These are phyloP conservation scores for Tricharina praecox DNA, from an alignment of 495 filamentous ascomycete species.

Conservation along the genomic window DNA sequence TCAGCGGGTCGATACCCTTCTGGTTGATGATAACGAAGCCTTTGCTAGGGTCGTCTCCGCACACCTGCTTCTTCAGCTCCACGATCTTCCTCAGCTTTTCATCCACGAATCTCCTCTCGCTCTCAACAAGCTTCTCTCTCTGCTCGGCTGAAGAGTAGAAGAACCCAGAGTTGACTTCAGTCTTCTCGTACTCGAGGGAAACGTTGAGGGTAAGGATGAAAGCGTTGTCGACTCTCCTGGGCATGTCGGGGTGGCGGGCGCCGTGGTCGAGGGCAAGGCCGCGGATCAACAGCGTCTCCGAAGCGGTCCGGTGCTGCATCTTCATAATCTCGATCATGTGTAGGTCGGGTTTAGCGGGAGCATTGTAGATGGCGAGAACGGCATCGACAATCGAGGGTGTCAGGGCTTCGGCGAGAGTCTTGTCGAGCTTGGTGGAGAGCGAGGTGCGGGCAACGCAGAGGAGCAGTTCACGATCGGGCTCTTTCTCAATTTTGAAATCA, in stretches of 20 bases:
- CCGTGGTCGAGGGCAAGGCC: constrained; percentile 91
- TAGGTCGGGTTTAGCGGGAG: constrained; percentile 82
- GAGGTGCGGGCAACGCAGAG: constrained; percentile 88
- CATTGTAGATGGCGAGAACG: constrained; percentile 78
- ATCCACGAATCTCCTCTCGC: constrained; percentile 88
- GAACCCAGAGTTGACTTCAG: constrained; percentile 97
- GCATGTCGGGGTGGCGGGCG: constrained; percentile 95
- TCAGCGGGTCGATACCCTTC: constrained; percentile 95
- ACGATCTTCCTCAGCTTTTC: constrained; percentile 95
- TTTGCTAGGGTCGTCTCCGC: constrained; percentile 86
- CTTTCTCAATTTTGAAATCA: constrained; percentile 67
- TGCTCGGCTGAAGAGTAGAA: constrained; percentile 97
- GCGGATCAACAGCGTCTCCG: constrained; percentile 88
- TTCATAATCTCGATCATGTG: constrained; percentile 99
- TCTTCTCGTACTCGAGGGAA: constrained; percentile 96
- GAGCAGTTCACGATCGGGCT: constrained; percentile 85
- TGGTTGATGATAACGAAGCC: constrained; percentile 97
- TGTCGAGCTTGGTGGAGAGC: constrained; percentile 83
- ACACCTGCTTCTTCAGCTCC: constrained; percentile 94
- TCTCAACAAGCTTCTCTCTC: constrained; percentile 92
- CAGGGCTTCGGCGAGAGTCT: constrained; percentile 71
- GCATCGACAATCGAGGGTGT: constrained; percentile 91
- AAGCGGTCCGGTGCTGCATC: constrained; percentile 94
- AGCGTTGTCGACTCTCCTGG: constrained; percentile 86
- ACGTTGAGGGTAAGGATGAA: constrained; percentile 92